Conservation (phyloP, 1,284 basidiomycete genomes). For the Vanrija sp. region DNA sequence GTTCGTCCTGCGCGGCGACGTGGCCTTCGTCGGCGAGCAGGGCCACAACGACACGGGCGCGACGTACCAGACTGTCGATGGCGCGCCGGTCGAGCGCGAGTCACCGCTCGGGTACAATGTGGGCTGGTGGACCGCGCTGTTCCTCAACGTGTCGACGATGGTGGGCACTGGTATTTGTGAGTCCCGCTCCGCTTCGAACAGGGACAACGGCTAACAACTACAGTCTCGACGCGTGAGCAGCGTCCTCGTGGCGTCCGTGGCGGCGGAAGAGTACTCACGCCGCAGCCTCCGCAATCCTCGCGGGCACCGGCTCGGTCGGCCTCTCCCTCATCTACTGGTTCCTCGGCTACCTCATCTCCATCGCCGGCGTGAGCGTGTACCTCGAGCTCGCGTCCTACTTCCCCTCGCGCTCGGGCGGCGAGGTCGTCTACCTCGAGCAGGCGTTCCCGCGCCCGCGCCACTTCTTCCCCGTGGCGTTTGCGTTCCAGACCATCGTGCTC, state of each 20-base stretch:
- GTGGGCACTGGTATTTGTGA: constrained; percentile 28
- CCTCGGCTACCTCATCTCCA: constrained; percentile 20
- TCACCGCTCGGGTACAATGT: constrained; percentile 22
- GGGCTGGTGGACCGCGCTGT: constrained; percentile 15
- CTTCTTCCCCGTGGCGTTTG: constrained; percentile 30
- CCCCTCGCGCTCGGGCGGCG: constrained; percentile 25
- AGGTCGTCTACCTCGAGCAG: constrained; percentile 34
- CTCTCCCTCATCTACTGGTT: constrained; percentile 27
- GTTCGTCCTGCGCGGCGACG: background rate
- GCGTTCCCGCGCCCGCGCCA: constrained; percentile 24
- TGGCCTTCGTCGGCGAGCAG: constrained; percentile 14
- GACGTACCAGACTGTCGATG: constrained; percentile 19
- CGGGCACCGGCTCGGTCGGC: constrained; percentile 21
- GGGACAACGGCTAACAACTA: no score
- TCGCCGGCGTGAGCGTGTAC: constrained; percentile 25
- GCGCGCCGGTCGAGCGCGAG: constrained; percentile 23
- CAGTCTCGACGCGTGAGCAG: constrained; percentile 20
- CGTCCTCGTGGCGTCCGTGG: no score
- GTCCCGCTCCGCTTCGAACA: no score
- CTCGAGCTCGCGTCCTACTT: constrained; percentile 28
- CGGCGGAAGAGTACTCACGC: background rate
- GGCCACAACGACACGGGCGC: constrained; percentile 8
- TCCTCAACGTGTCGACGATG: constrained; percentile 22
- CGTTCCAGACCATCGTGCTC: constrained; percentile 23
- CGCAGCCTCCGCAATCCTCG: constrained; percentile 17